Evolutionary conservation across 106 monocot genomes (phyloP), one percentile per base, ranked within the genome.

Genomic region (Narthecium ossifragum): DNA sequence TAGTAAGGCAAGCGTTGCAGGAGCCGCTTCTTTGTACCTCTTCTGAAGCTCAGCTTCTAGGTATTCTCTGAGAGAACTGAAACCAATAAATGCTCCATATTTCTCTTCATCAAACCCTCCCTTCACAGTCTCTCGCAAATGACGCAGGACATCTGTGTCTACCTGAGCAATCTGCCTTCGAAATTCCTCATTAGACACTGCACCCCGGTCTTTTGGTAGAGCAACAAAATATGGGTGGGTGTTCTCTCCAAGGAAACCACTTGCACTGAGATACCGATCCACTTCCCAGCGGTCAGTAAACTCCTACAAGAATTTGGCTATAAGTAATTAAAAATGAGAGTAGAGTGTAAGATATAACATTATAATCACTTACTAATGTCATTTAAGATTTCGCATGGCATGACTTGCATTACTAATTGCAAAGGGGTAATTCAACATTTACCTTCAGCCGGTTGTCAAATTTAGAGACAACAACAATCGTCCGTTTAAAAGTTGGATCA

Each of bases 401-500:
- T 17, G 18, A 43, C 18, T 13, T 43, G 43, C 43, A 43, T 17
- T 10, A 43, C 18, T 43, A 43, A 43, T 13, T 43, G 4, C n/a
- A n/a, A n/a, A n/a, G 18, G 41, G 41, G 17, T 34, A 8, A 53
- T 33, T 26, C 9, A 53, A n/a, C 26, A 26, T 13, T 38, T 84
- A 86, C 90, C 84, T 99, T 99, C 12, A 99, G 67, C 31, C 91
- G 78, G 46, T 99, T 99, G 58, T 99, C 98, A 64, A 99, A 99
- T 61, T 91, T 99, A 31, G 98, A 91, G 22, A 88, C 51, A 17
- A 88, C 91, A 40, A 99, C 78, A 39, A 87, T 76, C 21, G 98
- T 91, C 37, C 88, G 75, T 65, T 74, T 91, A 58, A 99, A 88
- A 32, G 81, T 78, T 43, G 98, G 91, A 80, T 99, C 91, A 70